Percentiles rank a stretch among this genome's conserved stretches.
Evolutionary conservation across 2,329 filamentous ascomycete species (phyloP).

Genomic region (Phialophora verrucosa): DNA sequence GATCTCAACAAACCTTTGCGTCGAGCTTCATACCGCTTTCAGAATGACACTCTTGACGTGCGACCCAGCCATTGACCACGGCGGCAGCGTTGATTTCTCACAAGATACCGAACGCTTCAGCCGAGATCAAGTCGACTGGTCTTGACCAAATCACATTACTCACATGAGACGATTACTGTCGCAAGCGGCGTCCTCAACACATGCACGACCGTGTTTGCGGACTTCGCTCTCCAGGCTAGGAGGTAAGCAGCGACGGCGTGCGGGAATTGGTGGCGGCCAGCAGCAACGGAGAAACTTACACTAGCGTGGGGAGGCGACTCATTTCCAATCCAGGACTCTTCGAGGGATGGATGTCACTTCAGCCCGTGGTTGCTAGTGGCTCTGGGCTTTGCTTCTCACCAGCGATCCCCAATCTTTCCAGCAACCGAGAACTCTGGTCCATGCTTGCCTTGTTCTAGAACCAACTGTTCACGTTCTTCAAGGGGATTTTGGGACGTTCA

Average conservation of each 20-base stretch:
- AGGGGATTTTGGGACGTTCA: background rate
- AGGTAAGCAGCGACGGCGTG: slow-evolving; percentile 9
- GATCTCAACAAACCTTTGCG: background rate
- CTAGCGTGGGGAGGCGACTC: slow-evolving; percentile 24
- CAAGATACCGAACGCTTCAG: background rate
- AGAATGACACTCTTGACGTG: background rate
- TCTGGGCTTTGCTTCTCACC: background rate
- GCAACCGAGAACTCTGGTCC: background rate
- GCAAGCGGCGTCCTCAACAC: background rate
- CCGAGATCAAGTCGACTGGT: slow-evolving; percentile 3
- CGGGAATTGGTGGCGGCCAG: slow-evolving; percentile 9
- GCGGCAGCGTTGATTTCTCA: background rate
- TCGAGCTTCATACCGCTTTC: slow-evolving; percentile 1
- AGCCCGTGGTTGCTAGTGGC: background rate
- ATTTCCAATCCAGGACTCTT: slow-evolving; percentile 1
- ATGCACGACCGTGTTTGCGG: slow-evolving; percentile 6
- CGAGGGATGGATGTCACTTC: background rate
- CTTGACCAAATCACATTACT: slow-evolving; percentile 28
- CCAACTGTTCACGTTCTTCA: background rate
- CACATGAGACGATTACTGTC: slow-evolving; percentile 13
- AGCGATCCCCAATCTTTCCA: background rate
- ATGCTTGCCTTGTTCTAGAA: background rate
- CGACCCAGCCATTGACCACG: background rate
- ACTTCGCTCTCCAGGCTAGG: slow-evolving; percentile 11
- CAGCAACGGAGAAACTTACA: background rate